phyloP scores from a whole-genome alignment of 2,329 filamentous ascomycete genomes.

The Fusarium brevicatenulatum region DNA sequence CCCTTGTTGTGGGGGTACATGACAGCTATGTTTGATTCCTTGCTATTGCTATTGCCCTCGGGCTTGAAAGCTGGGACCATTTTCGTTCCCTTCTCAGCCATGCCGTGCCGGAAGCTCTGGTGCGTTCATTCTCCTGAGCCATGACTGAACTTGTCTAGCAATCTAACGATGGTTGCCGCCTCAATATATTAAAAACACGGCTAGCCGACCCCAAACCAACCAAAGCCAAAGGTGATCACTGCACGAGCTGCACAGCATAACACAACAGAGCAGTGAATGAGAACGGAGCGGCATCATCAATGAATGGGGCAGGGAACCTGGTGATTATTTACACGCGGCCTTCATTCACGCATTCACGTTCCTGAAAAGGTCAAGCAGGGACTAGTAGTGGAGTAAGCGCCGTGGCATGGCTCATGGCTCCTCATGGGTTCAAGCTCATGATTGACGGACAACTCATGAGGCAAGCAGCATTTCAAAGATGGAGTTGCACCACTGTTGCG shows the following conservation, averaged over 20 bases:
- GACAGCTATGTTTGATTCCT: constrained; percentile 9
- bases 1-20: constrained; percentile 27
- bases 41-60: not conserved
- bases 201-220: constrained; percentile 16
- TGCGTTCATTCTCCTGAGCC: constrained; percentile 2
- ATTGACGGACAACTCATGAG: constrained; percentile 26
- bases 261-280: constrained; percentile 1
- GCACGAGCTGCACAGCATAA: constrained; percentile 12
- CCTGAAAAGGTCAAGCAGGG: constrained; percentile 42
- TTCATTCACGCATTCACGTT: constrained; percentile 38
- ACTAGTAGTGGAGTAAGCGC: constrained; percentile 38
- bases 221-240: constrained; percentile 27
- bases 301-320: constrained; percentile 15
- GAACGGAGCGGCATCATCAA: constrained; percentile 15
- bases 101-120: constrained; percentile 6
- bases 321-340: constrained; percentile 33
- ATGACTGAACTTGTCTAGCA: constrained; percentile 25
- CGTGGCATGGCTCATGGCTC: constrained; percentile 30
- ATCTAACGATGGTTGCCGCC: constrained; percentile 29
- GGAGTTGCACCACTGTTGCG: constrained; percentile 31
- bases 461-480: constrained; percentile 12
- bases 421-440: constrained; percentile 30
- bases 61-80: constrained; percentile 11
- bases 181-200: constrained; percentile 34
- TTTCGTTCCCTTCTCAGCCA: constrained; percentile 15